Evolutionary conservation across 2,329 filamentous ascomycete genomes (phyloP), one percentile per base, ranked within the genome.

Genomic region (Byssothecium circinans): DNA sequence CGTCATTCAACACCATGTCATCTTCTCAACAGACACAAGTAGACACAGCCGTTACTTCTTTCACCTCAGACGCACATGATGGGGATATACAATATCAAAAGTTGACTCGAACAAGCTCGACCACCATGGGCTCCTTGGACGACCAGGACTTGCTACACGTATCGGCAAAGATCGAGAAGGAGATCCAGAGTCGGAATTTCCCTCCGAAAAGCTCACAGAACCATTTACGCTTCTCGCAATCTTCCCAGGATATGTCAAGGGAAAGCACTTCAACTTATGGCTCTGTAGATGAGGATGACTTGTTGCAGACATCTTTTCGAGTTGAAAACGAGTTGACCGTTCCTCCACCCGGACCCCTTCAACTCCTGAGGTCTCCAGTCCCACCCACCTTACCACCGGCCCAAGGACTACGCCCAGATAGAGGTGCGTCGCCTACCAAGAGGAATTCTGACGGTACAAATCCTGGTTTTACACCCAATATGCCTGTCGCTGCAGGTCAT

Each of bases 181-280:
- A 53, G 25, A 20, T 35, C 1, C n/a, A n/a, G n/a, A 37, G 10
- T 10, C 17, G 19, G 22, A 47, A 54, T 17, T 35, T 47, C 8
- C 11, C 20, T 37, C n/a, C n/a, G n/a, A n/a, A n/a, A n/a, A n/a
- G n/a, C n/a, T n/a, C n/a, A n/a, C n/a, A n/a, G n/a, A n/a, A n/a
- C n/a, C n/a, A n/a, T n/a, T 27, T 11, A 11, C 25, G 11, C 6
- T 27, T 34, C 4, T 32, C 49, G 15, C 43, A 50, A 22, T 39
- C 22, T 20, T 50, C 54, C 2, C 56, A 58, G 43, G 51, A 58
- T 6, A 41, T 36, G n/a, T 53, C 44, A 12, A 46, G 48, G 6
- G 52, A 55, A 19, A 64, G 52, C 30, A 57, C 53, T 2, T 61
- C 63, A 2, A 62, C 56, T 3, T 68, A 54, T 50, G 65, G 65